These are phyloP conservation scores for Fusarium metavorans DNA, from an alignment of 2,329 filamentous ascomycete species.

Conservation along the genomic window DNA sequence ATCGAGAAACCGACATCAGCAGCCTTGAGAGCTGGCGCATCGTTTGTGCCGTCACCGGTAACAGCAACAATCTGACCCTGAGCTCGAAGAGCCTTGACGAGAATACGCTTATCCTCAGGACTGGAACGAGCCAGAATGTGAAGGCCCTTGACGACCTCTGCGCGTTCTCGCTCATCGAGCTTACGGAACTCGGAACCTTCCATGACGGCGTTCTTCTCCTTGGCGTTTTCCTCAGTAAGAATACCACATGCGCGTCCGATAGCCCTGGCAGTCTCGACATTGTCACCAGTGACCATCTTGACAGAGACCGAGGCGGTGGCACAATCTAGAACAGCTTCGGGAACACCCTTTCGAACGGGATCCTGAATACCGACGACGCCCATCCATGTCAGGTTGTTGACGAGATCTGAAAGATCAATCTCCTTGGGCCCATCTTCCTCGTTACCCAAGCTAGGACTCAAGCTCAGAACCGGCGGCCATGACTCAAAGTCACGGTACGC, in stretches of 20 bases:
- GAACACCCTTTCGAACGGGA: constrained; percentile 72
- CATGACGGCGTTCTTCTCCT: constrained; percentile 59
- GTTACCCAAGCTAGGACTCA: constrained; percentile 69
- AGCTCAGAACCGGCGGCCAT: constrained; percentile 75
- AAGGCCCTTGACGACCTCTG: constrained; percentile 69
- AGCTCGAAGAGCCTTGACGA: constrained; percentile 73
- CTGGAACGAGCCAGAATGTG: constrained; percentile 77
- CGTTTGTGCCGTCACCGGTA: constrained; percentile 75
- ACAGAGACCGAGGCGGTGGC: constrained; percentile 74
- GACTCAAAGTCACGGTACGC: constrained; percentile 77
- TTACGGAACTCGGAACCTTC: constrained; percentile 67
- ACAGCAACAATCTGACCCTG: constrained; percentile 76
- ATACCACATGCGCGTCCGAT: constrained; percentile 58
- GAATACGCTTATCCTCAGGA: constrained; percentile 75
- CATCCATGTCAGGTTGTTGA: constrained; percentile 55
- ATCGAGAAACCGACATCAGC: constrained; percentile 77
- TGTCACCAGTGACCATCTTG: constrained; percentile 70
- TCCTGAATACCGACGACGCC: constrained; percentile 74
- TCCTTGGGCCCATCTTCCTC: constrained; percentile 64
- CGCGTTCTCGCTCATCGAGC: constrained; percentile 60
- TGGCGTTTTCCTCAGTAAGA: constrained; percentile 70
- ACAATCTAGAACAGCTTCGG: constrained; percentile 71
- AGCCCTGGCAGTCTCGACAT: constrained; percentile 58
- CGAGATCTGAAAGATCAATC: constrained; percentile 64
- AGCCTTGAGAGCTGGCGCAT: constrained; percentile 73